These are phyloP conservation scores for Fusarium sp. DNA, from an alignment of 2,329 filamentous ascomycete genomes.

Conservation along the genomic window DNA sequence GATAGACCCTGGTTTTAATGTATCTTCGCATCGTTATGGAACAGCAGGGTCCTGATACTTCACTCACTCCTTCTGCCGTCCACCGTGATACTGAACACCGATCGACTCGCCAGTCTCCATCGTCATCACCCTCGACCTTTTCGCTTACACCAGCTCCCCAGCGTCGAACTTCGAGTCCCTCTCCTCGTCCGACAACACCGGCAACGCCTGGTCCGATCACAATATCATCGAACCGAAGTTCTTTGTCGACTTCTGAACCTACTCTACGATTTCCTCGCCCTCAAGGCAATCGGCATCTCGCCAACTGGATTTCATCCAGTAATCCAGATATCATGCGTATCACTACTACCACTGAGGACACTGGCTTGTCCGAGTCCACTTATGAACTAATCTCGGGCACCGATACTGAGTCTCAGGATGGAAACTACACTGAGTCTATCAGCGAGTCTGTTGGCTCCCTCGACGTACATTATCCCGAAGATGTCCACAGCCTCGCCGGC, in stretches of 20 bases:
- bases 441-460: slow-evolving; percentile 64
- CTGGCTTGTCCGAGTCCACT: slow-evolving; percentile 66
- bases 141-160: slow-evolving; percentile 37
- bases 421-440: slow-evolving; percentile 59
- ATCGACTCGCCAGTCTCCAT: slow-evolving; percentile 38
- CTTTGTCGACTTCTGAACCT: slow-evolving; percentile 58
- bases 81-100: slow-evolving; percentile 49
- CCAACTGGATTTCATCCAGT: slow-evolving; percentile 70
- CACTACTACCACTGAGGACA: slow-evolving; percentile 58
- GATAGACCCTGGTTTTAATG: slow-evolving; percentile 46
- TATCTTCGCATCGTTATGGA: slow-evolving; percentile 63
- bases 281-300: slow-evolving; percentile 65
- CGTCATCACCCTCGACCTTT: slow-evolving; percentile 38
- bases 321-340: slow-evolving; percentile 68
- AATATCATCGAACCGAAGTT: slow-evolving; percentile 18
- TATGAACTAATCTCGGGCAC: slow-evolving; percentile 67
- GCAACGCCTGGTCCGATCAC: slow-evolving; percentile 16
- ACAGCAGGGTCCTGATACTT: slow-evolving; percentile 54
- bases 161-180: slow-evolving; percentile 32
- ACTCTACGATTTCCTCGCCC: slow-evolving; percentile 68
- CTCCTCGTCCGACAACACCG: slow-evolving; percentile 33
- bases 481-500: slow-evolving; percentile 63
- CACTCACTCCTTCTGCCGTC: slow-evolving; percentile 46
- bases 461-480: slow-evolving; percentile 61
- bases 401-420: slow-evolving; percentile 66